Evolutionary conservation across 1,139 yeast genomes (phyloP).

Genomic region (Debaryomycetaceae sp.): DNA sequence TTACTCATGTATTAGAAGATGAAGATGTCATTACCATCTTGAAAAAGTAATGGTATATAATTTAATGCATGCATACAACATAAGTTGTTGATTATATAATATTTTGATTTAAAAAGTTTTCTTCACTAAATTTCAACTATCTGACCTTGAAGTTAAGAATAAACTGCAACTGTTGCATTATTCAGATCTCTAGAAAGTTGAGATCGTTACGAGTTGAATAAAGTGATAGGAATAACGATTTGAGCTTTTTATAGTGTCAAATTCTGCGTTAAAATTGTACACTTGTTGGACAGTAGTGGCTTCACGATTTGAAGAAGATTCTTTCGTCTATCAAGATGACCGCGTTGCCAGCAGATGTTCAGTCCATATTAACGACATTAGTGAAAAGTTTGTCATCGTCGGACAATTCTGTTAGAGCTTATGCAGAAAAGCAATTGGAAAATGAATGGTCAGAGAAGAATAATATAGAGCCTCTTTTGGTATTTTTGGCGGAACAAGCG

Average conservation of each 20-base stretch:
- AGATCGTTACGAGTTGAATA: not conserved
- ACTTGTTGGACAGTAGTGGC: not conserved
- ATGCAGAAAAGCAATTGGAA: conserved; percentile 74
- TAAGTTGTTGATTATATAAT: not conserved
- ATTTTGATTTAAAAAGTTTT: not conserved
- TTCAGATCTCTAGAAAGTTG: not conserved
- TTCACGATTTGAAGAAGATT: not conserved
- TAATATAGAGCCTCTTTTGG: conserved; percentile 64
- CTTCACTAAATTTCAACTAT: not conserved
- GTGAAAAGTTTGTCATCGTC: conserved; percentile 72
- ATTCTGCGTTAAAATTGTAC: not conserved
- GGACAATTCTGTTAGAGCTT: conserved; percentile 68
- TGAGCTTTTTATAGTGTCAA: not conserved
- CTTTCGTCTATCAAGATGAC: conserved; percentile 37
- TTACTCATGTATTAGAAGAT: conserved; percentile 77
- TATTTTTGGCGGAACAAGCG: conserved; percentile 82
- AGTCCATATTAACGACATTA: conserved; percentile 53
- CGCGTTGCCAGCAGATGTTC: conserved; percentile 60
- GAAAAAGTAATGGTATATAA: conserved; percentile 48
- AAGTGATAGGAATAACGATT: not conserved
- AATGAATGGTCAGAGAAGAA: conserved; percentile 68
- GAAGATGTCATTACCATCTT: conserved; percentile 96
- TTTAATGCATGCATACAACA: not conserved
- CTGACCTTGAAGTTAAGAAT: not conserved
- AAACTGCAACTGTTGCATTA: not conserved